Base-by-base conservation (phyloP, 257 asterid species). In the Cruciata laevipes region DNA sequence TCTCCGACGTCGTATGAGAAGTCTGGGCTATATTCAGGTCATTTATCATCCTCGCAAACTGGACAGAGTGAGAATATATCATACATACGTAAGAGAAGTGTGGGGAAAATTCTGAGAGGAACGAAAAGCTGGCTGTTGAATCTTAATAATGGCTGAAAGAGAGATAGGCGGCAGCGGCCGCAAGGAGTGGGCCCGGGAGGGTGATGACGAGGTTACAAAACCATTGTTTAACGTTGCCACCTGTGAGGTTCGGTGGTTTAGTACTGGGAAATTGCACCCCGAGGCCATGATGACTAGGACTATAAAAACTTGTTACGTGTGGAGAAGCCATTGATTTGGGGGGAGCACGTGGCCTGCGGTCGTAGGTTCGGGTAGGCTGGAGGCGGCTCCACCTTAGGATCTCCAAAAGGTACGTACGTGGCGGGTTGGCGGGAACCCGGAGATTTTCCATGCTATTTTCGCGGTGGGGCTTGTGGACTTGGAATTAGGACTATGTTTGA, bases 181-280 rank as follows among this genome's bases (percentile, higher is more conserved):
- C 14, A 42, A 42, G 55, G 55, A 5, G 55, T 47, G 55, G 55
- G 55, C 55, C 55, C 55, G 3, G 6, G 20, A 1, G 20, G 55
- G 55, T 47, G 55, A 47, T 47, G 53, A 47, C 55, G 21, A 47
- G 55, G 55, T 47, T 47, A 14, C 55, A 17, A 17, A 47, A 17
- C n/a, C 25, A 18, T 32, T 6, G 47, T 17, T 61, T 61, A 21
- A 31, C 25, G 44, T 32, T 7, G 69, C 67, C 80, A 77, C 82
- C 83, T 73, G 21, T 47, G 65, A 31, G 56, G 56, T 12, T 70
- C 80, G 85, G 85, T 77, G 76, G 80, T 73, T 71, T 49, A 67
- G 75, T 62, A 58, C 40, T 60, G 67, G 55, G 27, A 63, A 61
- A 66, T 18, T 18, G 53, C 51, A 33, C 27, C 42, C 51, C 60